These are phyloP conservation scores for Narthecium ossifragum DNA, from an alignment of 106 monocot genomes.

Conservation along the genomic window DNA sequence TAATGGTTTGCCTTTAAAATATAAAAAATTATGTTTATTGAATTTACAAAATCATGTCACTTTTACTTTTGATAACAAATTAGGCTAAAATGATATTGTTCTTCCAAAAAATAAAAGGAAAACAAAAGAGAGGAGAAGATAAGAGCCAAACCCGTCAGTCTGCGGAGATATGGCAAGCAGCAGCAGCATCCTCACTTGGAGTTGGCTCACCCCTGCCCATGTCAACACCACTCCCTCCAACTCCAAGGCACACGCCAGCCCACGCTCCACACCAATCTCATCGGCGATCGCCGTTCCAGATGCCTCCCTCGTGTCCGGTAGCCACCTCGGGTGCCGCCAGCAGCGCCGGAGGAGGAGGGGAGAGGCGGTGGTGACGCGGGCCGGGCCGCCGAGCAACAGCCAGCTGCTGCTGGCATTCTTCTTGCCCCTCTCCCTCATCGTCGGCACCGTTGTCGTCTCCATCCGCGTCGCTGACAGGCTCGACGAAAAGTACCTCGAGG, in stretches of 20 bases:
- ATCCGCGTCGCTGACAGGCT: constrained; percentile 58
- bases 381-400: constrained; percentile 55
- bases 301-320: background rate
- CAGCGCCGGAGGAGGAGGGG: constrained; percentile 13
- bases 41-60: too few relatives aligned
- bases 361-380: constrained; percentile 25
- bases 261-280: background rate
- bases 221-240: background rate
- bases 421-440: constrained; percentile 73
- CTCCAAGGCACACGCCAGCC: background rate
- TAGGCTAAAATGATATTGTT: too few relatives aligned
- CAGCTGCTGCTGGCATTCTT: constrained; percentile 58
- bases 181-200: too few relatives aligned
- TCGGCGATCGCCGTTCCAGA: background rate
- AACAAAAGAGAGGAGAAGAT: too few relatives aligned
- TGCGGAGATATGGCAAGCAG: too few relatives aligned
- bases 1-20: too few relatives aligned
- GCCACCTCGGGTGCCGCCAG: background rate
- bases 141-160: too few relatives aligned
- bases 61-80: too few relatives aligned
- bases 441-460: constrained; percentile 67
- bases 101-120: too few relatives aligned
- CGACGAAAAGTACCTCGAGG: constrained; percentile 72
- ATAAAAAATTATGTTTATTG: too few relatives aligned
- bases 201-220: constrained; percentile 18